Evolutionary conservation across 1,139 yeast genomes (phyloP).

Genomic region (Pichia sp.): DNA sequence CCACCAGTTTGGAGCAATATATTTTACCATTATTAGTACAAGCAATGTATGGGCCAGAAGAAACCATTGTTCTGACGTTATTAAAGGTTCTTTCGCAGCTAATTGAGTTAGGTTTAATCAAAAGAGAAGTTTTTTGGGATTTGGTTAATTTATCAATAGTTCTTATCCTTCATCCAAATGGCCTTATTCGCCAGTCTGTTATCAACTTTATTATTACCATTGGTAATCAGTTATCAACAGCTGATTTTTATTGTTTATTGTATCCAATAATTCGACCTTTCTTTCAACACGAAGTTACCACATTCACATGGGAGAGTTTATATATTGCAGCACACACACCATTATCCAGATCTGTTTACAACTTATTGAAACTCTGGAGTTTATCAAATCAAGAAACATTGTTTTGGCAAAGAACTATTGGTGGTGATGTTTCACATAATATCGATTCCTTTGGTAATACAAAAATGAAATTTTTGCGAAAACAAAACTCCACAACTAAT

Average conservation of each 20-base stretch:
- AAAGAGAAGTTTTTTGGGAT: constrained; percentile 45
- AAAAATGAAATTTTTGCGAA: constrained; percentile 34
- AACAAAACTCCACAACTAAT: constrained; percentile 17
- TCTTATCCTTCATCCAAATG: constrained; percentile 75
- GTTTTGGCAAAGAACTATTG: constrained; percentile 63
- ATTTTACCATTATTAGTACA: constrained; percentile 78
- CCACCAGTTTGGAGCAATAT: constrained; percentile 77
- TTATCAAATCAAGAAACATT: constrained; percentile 55
- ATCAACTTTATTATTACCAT: constrained; percentile 56
- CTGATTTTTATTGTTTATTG: constrained; percentile 76
- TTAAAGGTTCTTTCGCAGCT: constrained; percentile 58
- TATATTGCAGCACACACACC: constrained; percentile 63
- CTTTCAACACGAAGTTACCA: constrained; percentile 67
- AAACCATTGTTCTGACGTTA: constrained; percentile 71
- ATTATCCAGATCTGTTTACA: constrained; percentile 59
- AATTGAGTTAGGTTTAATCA: constrained; percentile 48
- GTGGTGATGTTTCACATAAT: constrained; percentile 19
- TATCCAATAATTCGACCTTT: constrained; percentile 78
- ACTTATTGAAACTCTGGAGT: constrained; percentile 68
- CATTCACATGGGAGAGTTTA: constrained; percentile 57
- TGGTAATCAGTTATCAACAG: constrained; percentile 56
- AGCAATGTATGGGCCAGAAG: constrained; percentile 77
- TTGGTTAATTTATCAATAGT: constrained; percentile 42
- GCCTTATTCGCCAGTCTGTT: constrained; percentile 72
- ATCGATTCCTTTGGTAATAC: constrained; percentile 40